Percentiles rank a stretch among this genome's conserved stretches.
phyloP scores from a whole-genome alignment of 768 basidiomycete species.

The Terana coerulea region DNA sequence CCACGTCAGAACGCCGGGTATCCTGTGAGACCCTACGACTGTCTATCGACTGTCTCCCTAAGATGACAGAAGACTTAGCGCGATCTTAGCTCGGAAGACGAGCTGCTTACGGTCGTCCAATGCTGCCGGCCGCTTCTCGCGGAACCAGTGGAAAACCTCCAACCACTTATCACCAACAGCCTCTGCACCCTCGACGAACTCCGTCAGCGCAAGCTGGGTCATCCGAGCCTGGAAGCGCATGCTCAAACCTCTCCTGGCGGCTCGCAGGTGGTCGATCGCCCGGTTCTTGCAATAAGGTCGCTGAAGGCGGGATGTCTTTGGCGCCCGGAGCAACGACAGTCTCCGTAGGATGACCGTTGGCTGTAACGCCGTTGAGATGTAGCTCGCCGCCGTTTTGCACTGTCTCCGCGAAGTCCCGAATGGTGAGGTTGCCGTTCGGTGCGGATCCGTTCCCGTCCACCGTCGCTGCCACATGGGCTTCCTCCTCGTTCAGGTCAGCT shows the following conservation, averaged over 20 bases:
- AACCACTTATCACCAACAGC: constrained; percentile 77
- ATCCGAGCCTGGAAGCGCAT: constrained; percentile 79
- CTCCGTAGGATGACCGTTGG: constrained; percentile 1
- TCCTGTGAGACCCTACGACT: constrained; percentile 26
- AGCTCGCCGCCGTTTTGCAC: not conserved
- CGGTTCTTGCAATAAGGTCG: constrained; percentile 39
- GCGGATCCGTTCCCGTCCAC: not conserved
- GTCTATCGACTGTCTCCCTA: constrained; percentile 28
- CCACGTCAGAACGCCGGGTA: constrained; percentile 25
- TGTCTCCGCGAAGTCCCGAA: constrained; percentile 13
- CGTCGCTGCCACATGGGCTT: constrained; percentile 6
- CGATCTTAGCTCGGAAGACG: not conserved
- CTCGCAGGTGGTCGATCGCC: constrained; percentile 49
- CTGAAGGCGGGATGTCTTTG: constrained; percentile 35
- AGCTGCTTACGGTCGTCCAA: constrained; percentile 28
- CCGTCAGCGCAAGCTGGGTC: constrained; percentile 77
- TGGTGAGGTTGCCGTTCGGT: not conserved
- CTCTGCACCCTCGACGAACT: constrained; percentile 83
- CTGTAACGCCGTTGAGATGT: not conserved
- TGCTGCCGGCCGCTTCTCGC: constrained; percentile 48
- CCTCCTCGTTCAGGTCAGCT: constrained; percentile 34
- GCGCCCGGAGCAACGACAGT: constrained; percentile 30
- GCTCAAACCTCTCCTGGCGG: constrained; percentile 62
- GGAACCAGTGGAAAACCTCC: constrained; percentile 84
- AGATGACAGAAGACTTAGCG: not conserved